These are phyloP conservation scores for Vachellia collinsii DNA, from an alignment of 306 rosid genomes.

Conservation along the genomic window DNA sequence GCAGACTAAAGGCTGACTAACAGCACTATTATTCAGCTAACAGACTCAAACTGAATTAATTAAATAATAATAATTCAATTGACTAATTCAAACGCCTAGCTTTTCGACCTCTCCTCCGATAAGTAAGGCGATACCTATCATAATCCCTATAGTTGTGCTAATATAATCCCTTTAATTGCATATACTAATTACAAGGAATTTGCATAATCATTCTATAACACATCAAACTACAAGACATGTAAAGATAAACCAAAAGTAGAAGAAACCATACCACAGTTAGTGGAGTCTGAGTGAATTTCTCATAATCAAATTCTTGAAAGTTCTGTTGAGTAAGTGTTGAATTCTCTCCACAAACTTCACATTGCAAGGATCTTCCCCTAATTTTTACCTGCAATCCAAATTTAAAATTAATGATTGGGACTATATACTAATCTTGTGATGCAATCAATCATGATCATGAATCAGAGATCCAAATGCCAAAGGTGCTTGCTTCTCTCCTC, in stretches of 20 bases:
- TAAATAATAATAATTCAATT: too few relatives aligned
- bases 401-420: slow-evolving; percentile 11
- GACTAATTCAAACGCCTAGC: too few relatives aligned
- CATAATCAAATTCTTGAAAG: slow-evolving; percentile 85
- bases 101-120: too few relatives aligned
- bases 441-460: background rate
- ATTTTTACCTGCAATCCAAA: slow-evolving; percentile 75
- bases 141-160: too few relatives aligned
- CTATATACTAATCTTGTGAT: background rate
- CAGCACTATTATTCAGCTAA: too few relatives aligned
- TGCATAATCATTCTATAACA: background rate
- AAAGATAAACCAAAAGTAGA: slow-evolving; percentile 17
- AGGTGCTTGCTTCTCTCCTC: background rate
- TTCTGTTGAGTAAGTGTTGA: slow-evolving; percentile 55
- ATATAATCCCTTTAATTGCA: too few relatives aligned
- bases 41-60: too few relatives aligned
- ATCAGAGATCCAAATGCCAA: background rate
- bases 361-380: slow-evolving; percentile 83
- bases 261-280: slow-evolving; percentile 63
- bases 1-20: too few relatives aligned
- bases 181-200: too few relatives aligned
- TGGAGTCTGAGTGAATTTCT: slow-evolving; percentile 82
- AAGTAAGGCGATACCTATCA: too few relatives aligned
- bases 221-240: slow-evolving; percentile 9
- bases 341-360: slow-evolving; percentile 82